Evolutionary conservation across 306 rosid genomes (phyloP), one percentile per base, ranked within the genome.

Genomic region (Benincasa hispida): DNA sequence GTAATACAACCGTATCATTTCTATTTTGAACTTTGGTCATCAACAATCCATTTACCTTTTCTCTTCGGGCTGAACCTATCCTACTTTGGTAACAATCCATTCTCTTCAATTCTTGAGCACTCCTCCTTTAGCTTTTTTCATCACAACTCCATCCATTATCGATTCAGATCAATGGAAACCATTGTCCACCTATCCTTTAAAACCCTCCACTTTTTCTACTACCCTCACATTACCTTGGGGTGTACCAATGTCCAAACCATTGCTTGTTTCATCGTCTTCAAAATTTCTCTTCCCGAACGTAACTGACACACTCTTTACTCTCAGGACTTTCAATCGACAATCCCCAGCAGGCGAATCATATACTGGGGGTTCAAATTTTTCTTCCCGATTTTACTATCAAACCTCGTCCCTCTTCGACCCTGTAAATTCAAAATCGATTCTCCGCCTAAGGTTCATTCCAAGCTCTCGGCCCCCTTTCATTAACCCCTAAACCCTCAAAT

Each of bases 241-340:
- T 55, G 68, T 4, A 5, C 34, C 8, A 70, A 48, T 27, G n/a
- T 51, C 76, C 10, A 34, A n/a, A 30, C 2, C 42, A 5, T 32
- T 10, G 57, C 82, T 39, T 62, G 77, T n/a, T 17, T 21, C 69
- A 78, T 83, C 53, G 65, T 74, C 81, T 86, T 93, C 42, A n/a
- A 66, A 63, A 84, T n/a, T 66, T 50, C 76, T 88, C 77, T 86
- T 90, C 90, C 96, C 0, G 87, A 87, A 25, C 92, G 81, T 78
- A 93, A 67, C 83, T 82, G 30, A 85, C 72, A 50, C 55, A 84
- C 24, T 54, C 50, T 35, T 57, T 66, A 1, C 57, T 76, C 5
- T 18, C 79, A 47, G 67, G 45, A 39, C 60, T 79, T 34, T 75
- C 84, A n/a, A 47, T 47, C 87, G 11, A 17, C 59, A 57, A 15